phyloP scores from a whole-genome alignment of 768 basidiomycete genomes.

The Boletus reticulatus region DNA sequence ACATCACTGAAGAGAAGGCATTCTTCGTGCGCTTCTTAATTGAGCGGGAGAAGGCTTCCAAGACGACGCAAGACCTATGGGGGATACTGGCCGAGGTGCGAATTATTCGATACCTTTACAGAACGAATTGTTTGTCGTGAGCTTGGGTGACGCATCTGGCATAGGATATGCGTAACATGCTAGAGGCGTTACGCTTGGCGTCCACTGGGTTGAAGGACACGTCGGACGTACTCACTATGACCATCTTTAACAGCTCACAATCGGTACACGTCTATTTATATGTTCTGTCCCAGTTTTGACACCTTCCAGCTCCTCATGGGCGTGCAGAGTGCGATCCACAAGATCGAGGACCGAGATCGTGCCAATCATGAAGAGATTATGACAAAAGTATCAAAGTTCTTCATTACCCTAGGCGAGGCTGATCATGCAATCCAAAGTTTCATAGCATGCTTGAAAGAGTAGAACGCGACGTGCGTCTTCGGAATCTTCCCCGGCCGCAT shows the following conservation, averaged over 20 bases:
- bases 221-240: slow-evolving; percentile 18
- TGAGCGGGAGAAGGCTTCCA: slow-evolving; percentile 41
- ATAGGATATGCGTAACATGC: slow-evolving; percentile 31
- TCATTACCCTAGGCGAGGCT: slow-evolving; percentile 4
- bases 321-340: slow-evolving; percentile 15
- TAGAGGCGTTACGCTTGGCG: slow-evolving; percentile 18
- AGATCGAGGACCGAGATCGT: slow-evolving; percentile 21
- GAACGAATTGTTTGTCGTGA: background rate
- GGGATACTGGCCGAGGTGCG: slow-evolving; percentile 26
- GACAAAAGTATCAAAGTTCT: slow-evolving; percentile 20
- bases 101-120: slow-evolving; percentile 1
- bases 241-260: slow-evolving; percentile 16
- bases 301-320: slow-evolving; percentile 23
- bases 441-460: slow-evolving; percentile 22
- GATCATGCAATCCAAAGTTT: slow-evolving; percentile 20
- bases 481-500: background rate
- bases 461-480: slow-evolving; percentile 21
- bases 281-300: slow-evolving; percentile 3
- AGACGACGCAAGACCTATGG: slow-evolving; percentile 30
- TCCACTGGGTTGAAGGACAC: slow-evolving; percentile 18
- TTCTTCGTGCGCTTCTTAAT: slow-evolving; percentile 46
- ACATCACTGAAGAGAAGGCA: slow-evolving; percentile 59
- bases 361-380: slow-evolving; percentile 18
- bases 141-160: background rate
- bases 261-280: slow-evolving; percentile 14